phyloP scores from a whole-genome alignment of 768 basidiomycete genomes.

The Termitomyces sp. region DNA sequence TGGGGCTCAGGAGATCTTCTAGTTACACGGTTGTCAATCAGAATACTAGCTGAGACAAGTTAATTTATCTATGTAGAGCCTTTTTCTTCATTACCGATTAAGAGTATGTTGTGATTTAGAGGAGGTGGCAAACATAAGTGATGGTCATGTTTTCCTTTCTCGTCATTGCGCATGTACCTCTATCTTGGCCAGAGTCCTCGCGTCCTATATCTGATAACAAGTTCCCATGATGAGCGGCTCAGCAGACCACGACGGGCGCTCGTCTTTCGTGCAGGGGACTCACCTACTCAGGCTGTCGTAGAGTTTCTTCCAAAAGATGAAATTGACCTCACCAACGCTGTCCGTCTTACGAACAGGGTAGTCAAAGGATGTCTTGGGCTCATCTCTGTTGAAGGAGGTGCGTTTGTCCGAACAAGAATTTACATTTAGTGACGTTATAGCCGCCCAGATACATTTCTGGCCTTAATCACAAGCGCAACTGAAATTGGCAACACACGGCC shows the following conservation, averaged over 20 bases:
- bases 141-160: not conserved
- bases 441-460: slow-evolving; percentile 79
- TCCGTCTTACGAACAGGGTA: slow-evolving; percentile 64
- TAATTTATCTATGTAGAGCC: not conserved
- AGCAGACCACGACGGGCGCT: slow-evolving; percentile 61
- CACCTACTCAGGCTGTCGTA: slow-evolving; percentile 67
- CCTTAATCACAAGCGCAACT: slow-evolving; percentile 70
- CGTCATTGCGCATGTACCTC: slow-evolving; percentile 54
- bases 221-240: slow-evolving; percentile 56
- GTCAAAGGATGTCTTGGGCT: slow-evolving; percentile 85
- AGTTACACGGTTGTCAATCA: slow-evolving; percentile 16
- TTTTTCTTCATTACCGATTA: not conserved
- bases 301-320: slow-evolving; percentile 77
- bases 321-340: slow-evolving; percentile 59
- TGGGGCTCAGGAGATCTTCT: slow-evolving; percentile 21
- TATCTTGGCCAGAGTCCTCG: slow-evolving; percentile 67
- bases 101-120: not conserved
- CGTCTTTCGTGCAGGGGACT: slow-evolving; percentile 62
- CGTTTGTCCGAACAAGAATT: slow-evolving; percentile 15
- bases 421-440: not conserved
- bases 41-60: slow-evolving; percentile 3
- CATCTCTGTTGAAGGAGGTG: slow-evolving; percentile 68
- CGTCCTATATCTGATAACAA: slow-evolving; percentile 68
- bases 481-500: slow-evolving; percentile 71
- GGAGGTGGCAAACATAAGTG: slow-evolving; percentile 1